A percentile compares a stretch with the other conserved stretches of the same genome.
Conservation (phyloP, 176 grass and related monocot genomes). For the Themeda triandra region DNA sequence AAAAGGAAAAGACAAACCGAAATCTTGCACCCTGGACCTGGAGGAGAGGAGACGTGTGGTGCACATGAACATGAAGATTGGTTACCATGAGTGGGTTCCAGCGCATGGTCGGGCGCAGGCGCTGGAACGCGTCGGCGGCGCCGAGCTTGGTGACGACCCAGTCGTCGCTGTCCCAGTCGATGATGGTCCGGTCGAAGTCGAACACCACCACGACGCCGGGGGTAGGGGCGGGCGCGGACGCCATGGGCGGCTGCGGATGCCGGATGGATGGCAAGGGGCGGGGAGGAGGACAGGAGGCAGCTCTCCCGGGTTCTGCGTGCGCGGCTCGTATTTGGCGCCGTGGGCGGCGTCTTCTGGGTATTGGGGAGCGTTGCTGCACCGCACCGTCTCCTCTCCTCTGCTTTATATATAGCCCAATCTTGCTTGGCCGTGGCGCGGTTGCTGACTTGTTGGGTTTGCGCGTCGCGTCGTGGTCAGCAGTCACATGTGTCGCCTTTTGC, state of each 20-base stretch:
- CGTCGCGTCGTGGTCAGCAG: neutral
- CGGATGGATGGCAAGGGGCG: neutral
- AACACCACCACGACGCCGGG: conserved; percentile 53
- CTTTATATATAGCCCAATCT: neutral
- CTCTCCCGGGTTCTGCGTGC: neutral
- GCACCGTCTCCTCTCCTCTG: neutral
- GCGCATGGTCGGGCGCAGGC: conserved; percentile 54
- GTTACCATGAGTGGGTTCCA: conserved; percentile 79
- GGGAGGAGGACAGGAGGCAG: neutral
- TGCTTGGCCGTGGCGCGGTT: neutral
- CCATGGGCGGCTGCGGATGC: conserved; percentile 10
- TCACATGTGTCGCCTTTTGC: neutral
- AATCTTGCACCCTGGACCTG: neutral
- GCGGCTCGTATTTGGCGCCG: neutral
- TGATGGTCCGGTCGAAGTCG: conserved; percentile 89
- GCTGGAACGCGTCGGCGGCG: conserved; percentile 49
- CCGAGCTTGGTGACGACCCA: conserved; percentile 74
- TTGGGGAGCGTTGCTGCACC: neutral
- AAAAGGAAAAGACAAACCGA: neutral
- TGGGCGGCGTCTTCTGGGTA: neutral
- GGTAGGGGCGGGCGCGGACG: neutral
- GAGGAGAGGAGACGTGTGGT: neutral
- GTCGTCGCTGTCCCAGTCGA: conserved; percentile 85
- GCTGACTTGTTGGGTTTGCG: conserved; percentile 14
- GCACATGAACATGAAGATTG: neutral